Evolutionary conservation across 2,329 filamentous ascomycete genomes (phyloP).

Genomic region (Claviceps humidiphila): DNA sequence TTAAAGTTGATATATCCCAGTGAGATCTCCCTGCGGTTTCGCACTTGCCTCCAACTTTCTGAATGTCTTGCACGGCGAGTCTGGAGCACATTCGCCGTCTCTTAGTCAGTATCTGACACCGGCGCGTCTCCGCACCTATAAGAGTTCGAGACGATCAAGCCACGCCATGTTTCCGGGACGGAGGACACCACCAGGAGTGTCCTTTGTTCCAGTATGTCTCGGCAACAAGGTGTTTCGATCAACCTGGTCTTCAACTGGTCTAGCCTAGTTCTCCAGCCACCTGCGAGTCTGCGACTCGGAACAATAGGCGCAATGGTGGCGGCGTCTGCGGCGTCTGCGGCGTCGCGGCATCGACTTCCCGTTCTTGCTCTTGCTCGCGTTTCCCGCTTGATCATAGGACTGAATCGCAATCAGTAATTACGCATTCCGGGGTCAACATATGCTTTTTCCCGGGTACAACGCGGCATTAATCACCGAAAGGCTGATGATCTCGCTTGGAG

Average conservation of each 20-base stretch:
- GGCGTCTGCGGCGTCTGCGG: background rate
- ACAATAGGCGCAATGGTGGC: slow-evolving; percentile 4
- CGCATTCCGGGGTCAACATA: background rate
- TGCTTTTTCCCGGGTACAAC: background rate
- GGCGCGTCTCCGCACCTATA: no score
- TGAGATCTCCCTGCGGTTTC: no score
- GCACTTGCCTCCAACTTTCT: no score
- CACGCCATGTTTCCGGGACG: background rate
- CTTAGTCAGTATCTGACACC: no score
- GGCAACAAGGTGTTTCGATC: background rate
- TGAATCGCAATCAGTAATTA: background rate
- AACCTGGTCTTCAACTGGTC: background rate
- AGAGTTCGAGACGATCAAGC: no score
- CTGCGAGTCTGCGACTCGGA: background rate
- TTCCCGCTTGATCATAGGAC: no score
- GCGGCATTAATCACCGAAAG: background rate
- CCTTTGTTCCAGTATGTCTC: background rate
- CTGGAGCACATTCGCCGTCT: background rate
- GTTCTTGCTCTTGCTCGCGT: no score
- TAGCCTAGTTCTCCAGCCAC: background rate
- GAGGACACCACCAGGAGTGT: background rate
- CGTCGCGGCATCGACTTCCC: background rate
- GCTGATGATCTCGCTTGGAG: background rate
- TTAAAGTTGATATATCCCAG: no score
- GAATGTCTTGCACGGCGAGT: background rate